Base-by-base conservation (phyloP, 352 stramenopile genomes). In the Albugo laibachii region DNA sequence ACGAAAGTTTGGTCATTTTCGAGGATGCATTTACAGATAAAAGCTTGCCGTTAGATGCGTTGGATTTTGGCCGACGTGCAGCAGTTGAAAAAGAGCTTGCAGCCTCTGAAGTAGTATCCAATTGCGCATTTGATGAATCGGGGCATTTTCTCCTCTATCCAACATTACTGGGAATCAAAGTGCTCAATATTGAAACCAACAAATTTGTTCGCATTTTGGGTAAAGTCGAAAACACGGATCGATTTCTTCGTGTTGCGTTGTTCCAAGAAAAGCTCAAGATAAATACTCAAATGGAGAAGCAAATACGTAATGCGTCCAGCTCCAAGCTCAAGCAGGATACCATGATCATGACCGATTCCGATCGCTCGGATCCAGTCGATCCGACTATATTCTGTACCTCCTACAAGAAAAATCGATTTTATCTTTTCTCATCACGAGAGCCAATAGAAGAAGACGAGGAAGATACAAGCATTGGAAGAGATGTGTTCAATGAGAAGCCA, bases 401-500 rank as follows among this genome's bases (percentile, higher is more conserved):
- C 38, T 94, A 94, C 56, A 91, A 93, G 56, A 77, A 80, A 20
- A 76, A 81, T 34, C 88, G 95, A 12, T 98, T 99, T 56, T 99
- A 97, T 48, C 64, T 97, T 18, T 98, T 99, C 60, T 97, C 86
- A 44, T 77, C 89, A 13, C 69, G 92, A 39, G 94, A 98, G 55
- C 94, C 94, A 1, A 61, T 93, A 1, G 75, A 93, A 16, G 74
- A 87, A 16, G 69, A 66, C 13, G 69, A 78, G 14, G 69, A 70
- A 14, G 58, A 65, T 1, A 45, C 49, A 8, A 76, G 57, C 11
- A 16, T 36, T 24, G 68, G 78, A 3, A 73, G 93, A 21, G 95
- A 99, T 53, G 81, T 98, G 38, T 96, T 98, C 55, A 99, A 99
- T 53, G 95, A 99, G 66, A 93, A 96, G 20, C 94, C 94, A 15